Evolutionary conservation across 148 eudicot species (phyloP).

Genomic region (Nepenthes gracilis): DNA sequence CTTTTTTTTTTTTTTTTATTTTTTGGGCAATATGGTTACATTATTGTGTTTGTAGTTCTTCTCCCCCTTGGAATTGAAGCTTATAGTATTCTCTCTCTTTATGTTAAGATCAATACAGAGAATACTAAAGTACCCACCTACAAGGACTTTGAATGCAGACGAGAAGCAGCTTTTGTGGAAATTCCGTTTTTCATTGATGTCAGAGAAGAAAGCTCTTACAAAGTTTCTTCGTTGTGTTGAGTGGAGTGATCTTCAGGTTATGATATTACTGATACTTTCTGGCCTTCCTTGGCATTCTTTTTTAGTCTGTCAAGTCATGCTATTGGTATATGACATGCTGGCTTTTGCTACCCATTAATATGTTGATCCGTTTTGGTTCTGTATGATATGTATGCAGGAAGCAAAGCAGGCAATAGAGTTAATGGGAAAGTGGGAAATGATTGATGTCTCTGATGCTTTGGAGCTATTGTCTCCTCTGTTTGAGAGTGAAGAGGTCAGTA

Average conservation of each 20-base stretch:
- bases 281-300: neutral
- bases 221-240: slow-evolving; percentile 96
- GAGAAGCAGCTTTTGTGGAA: slow-evolving; percentile 97
- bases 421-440: slow-evolving; percentile 82
- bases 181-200: slow-evolving; percentile 94
- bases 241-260: slow-evolving; percentile 98
- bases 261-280: neutral
- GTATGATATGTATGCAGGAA: slow-evolving; percentile 50
- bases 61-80: neutral
- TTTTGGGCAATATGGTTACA: neutral
- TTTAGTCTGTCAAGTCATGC: slow-evolving; percentile 4
- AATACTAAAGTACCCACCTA: slow-evolving; percentile 84
- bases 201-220: slow-evolving; percentile 90
- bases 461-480: slow-evolving; percentile 92
- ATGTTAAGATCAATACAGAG: slow-evolving; percentile 72
- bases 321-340: slow-evolving; percentile 1
- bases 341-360: slow-evolving; percentile 6
- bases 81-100: slow-evolving; percentile 10
- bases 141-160: slow-evolving; percentile 87
- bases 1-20: too few species aligned
- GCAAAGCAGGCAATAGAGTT: slow-evolving; percentile 91
- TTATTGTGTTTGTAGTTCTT: neutral
- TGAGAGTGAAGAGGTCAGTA: slow-evolving; percentile 97
- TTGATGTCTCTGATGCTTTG: slow-evolving; percentile 94
- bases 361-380: slow-evolving; percentile 2